These are phyloP conservation scores for Wickerhamiella nectarea DNA, from an alignment of 805 yeast species.

Conservation along the genomic window DNA sequence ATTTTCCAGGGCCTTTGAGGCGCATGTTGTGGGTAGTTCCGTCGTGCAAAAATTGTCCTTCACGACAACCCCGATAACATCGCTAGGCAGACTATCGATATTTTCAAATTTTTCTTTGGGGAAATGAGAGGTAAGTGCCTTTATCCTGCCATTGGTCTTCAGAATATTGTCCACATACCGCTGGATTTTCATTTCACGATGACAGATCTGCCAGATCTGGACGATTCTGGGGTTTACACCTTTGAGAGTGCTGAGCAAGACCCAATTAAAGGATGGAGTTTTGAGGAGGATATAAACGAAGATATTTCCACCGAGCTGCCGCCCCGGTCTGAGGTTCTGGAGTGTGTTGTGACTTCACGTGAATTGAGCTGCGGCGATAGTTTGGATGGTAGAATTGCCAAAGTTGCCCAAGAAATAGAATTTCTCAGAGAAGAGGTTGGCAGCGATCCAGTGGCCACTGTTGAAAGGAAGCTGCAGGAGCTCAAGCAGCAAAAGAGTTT, in stretches of 20 bases:
- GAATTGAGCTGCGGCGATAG: slow-evolving; percentile 8
- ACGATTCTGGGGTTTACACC: slow-evolving; percentile 9
- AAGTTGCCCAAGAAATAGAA: slow-evolving; percentile 5
- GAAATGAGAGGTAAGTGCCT: slow-evolving; percentile 23
- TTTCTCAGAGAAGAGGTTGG: background rate
- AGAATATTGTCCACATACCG: slow-evolving; percentile 21
- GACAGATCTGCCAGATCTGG: slow-evolving; percentile 7
- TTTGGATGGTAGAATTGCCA: slow-evolving; percentile 10
- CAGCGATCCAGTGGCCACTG: background rate
- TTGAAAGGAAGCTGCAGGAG: background rate
- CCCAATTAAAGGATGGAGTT: background rate
- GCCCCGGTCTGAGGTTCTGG: slow-evolving; percentile 5
- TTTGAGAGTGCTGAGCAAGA: slow-evolving; percentile 1
- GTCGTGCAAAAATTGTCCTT: slow-evolving; percentile 74
- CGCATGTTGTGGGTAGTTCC: slow-evolving; percentile 62
- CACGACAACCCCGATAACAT: slow-evolving; percentile 31
- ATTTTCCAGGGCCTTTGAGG: slow-evolving; percentile 44
- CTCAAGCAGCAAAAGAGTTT: slow-evolving; percentile 1
- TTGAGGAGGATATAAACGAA: background rate
- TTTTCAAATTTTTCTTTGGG: slow-evolving; percentile 11
- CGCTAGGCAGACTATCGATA: slow-evolving; percentile 1
- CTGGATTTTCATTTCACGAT: slow-evolving; percentile 1
- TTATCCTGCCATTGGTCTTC: slow-evolving; percentile 18
- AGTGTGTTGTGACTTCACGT: slow-evolving; percentile 4
- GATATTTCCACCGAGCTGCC: slow-evolving; percentile 4